Base-by-base conservation (phyloP, 768 basidiomycete species). In the Tulasnella sp. region DNA sequence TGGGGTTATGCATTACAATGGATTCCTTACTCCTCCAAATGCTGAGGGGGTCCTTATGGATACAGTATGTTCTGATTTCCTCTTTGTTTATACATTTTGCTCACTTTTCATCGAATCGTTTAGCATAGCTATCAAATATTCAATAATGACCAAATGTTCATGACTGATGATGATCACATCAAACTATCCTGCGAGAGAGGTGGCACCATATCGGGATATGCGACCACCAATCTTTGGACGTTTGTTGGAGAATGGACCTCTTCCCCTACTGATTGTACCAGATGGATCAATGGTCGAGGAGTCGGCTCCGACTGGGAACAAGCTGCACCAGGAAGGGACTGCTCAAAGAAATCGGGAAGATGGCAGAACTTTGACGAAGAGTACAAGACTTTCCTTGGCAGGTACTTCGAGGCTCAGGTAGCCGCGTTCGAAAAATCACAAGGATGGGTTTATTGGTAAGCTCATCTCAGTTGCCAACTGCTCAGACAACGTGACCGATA, bases 241-340 rank as follows among this genome's bases (percentile, higher is more conserved):
- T 70, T 90, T 37, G 86, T 90, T 22, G 89, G 90, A 35, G 90
- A 95, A 67, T 95, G 85, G 80, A 78, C 82, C 13, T 77, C 72
- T 19, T 78, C 82, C 0, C 64, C 71, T 7, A 88, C 76, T 5
- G 87, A 85, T 61, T 89, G 85, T 58, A 79, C 85, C 0, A 64
- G 65, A 59, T 85, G 83, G 63, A 69, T 95, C 41, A 92, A 92
- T 57, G 90, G 90, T 3, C 77, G 86, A 37, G 86, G 84, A 2
- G 57, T 70, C 34, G 84, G 84, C 3, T 67, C 79, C 0, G 71
- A 80, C 15, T 85, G 81, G 78, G 81, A 19, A 15, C 43, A 37
- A 10, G 37, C 54, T 20, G 53, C 44, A 3, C 16, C 29, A 3
- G 53, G 53, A 25, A 37, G 88, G 13, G 83, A 77, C 61, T 93